phyloP scores from a whole-genome alignment of 2,329 filamentous ascomycete genomes.

The Simplicillium aogashimaense region DNA sequence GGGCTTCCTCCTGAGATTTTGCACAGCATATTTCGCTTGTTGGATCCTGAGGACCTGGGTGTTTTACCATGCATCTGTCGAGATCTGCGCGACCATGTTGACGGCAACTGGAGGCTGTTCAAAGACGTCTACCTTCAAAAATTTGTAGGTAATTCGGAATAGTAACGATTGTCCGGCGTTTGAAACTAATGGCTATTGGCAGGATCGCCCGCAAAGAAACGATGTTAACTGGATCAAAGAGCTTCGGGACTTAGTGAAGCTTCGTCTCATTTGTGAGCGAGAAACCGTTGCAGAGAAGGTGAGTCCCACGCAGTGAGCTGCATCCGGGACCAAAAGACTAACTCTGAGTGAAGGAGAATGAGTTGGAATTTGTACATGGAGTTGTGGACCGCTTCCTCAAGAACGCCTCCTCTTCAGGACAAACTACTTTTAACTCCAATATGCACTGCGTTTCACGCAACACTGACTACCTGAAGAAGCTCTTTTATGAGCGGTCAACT shows the following conservation, averaged over 20 bases:
- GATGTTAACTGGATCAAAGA: constrained; percentile 31
- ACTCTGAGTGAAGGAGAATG: constrained; percentile 19
- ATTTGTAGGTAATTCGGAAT: constrained; percentile 31
- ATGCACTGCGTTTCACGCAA: constrained; percentile 37
- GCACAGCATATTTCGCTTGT: constrained; percentile 46
- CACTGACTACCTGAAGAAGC: constrained; percentile 28
- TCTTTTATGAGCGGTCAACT: constrained; percentile 38
- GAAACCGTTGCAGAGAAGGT: constrained; percentile 27
- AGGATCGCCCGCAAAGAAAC: constrained; percentile 23
- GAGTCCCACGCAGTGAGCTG: constrained; percentile 3
- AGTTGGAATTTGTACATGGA: constrained; percentile 37
- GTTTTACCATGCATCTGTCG: constrained; percentile 41
- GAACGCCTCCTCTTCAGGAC: constrained; percentile 26
- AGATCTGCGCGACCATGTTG: constrained; percentile 42
- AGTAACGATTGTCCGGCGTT: not conserved
- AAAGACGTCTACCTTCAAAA: constrained; percentile 50
- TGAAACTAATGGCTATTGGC: not conserved
- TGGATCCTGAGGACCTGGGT: constrained; percentile 47
- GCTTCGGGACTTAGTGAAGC: constrained; percentile 30
- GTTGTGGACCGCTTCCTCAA: constrained; percentile 35
- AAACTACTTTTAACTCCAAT: constrained; percentile 17
- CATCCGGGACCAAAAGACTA: not conserved
- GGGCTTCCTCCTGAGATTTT: constrained; percentile 53
- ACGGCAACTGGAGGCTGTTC: constrained; percentile 48
- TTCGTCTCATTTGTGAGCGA: constrained; percentile 31